Evolutionary conservation across 2,329 filamentous ascomycete species (phyloP), one percentile per base, ranked within the genome.

Genomic region (Aspergillus oerlinghausenensis): DNA sequence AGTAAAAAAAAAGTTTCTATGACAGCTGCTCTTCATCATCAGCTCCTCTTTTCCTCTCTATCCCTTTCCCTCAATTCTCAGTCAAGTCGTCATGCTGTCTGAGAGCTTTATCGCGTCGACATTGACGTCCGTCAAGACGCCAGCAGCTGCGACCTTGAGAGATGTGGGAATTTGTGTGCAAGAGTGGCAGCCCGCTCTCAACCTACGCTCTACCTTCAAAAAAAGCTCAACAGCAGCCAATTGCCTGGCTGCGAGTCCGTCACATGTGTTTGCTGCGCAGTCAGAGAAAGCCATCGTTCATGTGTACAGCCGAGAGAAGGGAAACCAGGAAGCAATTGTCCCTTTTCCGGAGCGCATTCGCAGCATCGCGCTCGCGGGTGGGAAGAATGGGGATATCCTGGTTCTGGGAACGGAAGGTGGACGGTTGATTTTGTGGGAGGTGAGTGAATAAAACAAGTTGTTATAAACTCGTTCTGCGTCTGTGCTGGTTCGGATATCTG

Each of bases 361-460:
- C 62, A 92, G 89, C 73, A 77, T 96, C 66, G 82, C 86, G 23
- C 80, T 95, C 54, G 85, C 86, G 25, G 87, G 84, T 50, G 83
- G 90, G 62, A 80, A 80, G 61, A 77, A 80, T 53, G 74, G 75
- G 45, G 70, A 75, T 55, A 83, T 95, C 51, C 79, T 96, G 62
- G 79, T 91, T 54, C 73, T 96, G 54, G 94, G 94, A 10, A 96
- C 92, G 0, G 85, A 87, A 55, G 90, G 92, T 64, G 94, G 94
- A 17, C 85, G 92, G 55, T 75, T 97, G 63, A 88, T 96, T 66
- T 75, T 96, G 2, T 99, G 94, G 94, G 94, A 99, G 87, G 90
- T 94, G 72, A 74, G 79, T 75, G 45, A 23, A 51, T 48, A 42
- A 42, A 23, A 51, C 49, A 42, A 42, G 21, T 28, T 51, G 43